These are phyloP conservation scores for Lentinula sp. DNA, from an alignment of 768 basidiomycete species.

Conservation along the genomic window DNA sequence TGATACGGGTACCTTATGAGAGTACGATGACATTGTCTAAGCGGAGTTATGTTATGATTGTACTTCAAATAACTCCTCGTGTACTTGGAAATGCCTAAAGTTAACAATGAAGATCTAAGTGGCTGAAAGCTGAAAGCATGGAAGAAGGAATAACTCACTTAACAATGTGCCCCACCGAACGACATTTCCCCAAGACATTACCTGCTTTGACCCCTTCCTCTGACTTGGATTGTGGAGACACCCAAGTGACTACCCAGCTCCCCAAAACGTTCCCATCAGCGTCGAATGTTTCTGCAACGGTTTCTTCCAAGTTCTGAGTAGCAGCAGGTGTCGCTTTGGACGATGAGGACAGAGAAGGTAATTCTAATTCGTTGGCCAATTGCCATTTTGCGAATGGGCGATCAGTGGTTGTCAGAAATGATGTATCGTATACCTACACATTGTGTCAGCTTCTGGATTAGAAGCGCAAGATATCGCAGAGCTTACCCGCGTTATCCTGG, in stretches of 20 bases:
- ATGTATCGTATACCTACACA: slow-evolving; percentile 59
- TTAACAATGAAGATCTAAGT: neutral
- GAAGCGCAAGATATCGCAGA: neutral
- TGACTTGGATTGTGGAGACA: slow-evolving; percentile 13
- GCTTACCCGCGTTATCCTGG: slow-evolving; percentile 55
- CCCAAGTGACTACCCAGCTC: slow-evolving; percentile 77
- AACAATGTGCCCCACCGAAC: slow-evolving; percentile 54
- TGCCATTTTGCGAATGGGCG: slow-evolving; percentile 82
- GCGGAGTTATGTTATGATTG: neutral
- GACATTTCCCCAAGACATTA: slow-evolving; percentile 57
- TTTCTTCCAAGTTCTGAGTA: slow-evolving; percentile 43
- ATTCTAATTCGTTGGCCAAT: slow-evolving; percentile 47
- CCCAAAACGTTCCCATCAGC: slow-evolving; percentile 56
- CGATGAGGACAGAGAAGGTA: slow-evolving; percentile 23
- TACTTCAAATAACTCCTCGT: slow-evolving; percentile 32
- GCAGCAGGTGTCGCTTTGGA: neutral
- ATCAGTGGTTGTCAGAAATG: slow-evolving; percentile 58
- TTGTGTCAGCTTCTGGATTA: neutral
- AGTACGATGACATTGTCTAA: too few relatives aligned
- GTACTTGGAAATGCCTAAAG: slow-evolving; percentile 40
- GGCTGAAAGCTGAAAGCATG: neutral
- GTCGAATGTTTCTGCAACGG: slow-evolving; percentile 71
- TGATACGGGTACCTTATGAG: too few relatives aligned
- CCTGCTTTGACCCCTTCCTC: neutral
- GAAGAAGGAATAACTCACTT: slow-evolving; percentile 39